Conservation (phyloP, 176 grass and related monocot species). For the Avena atlantica region DNA sequence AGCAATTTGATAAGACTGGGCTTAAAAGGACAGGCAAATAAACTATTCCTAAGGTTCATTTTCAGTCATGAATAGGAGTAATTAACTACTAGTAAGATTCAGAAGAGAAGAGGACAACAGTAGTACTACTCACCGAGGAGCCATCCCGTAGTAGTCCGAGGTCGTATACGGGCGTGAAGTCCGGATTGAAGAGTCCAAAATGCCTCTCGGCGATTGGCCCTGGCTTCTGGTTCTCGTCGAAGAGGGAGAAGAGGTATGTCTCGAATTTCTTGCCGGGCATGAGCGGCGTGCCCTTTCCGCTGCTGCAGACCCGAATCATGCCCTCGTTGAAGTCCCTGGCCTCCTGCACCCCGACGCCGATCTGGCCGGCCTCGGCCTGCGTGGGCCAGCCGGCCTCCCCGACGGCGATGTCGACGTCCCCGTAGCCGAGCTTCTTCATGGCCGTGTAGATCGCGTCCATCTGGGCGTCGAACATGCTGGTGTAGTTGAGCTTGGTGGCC, state of each 20-base stretch:
- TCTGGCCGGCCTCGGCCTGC: constrained; percentile 59
- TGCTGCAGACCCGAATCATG: constrained; percentile 59
- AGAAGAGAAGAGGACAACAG: background rate
- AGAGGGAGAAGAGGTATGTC: constrained; percentile 78
- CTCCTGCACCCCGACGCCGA: constrained; percentile 70
- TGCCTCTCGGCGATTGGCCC: constrained; percentile 73
- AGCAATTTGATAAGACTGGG: constrained; percentile 1
- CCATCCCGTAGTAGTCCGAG: constrained; percentile 62
- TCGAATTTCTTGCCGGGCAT: constrained; percentile 77
- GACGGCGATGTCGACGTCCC: constrained; percentile 70
- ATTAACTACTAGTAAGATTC: background rate
- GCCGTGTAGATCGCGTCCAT: constrained; percentile 80
- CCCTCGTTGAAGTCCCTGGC: constrained; percentile 75
- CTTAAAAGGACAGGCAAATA: background rate
- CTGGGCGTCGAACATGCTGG: constrained; percentile 86
- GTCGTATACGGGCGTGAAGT: constrained; percentile 73
- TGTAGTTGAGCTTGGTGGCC: constrained; percentile 69
- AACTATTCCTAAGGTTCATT: background rate
- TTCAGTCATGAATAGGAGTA: background rate
- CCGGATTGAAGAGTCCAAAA: constrained; percentile 74
- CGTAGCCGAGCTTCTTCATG: constrained; percentile 65
- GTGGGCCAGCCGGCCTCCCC: constrained; percentile 92
- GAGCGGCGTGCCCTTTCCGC: constrained; percentile 66
- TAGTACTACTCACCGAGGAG: constrained; percentile 35
- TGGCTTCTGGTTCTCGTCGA: constrained; percentile 85